A percentile compares a stretch with the other conserved stretches of the same genome.
phyloP scores from a whole-genome alignment of 78 protist species.

The Isochrysis galbana region DNA sequence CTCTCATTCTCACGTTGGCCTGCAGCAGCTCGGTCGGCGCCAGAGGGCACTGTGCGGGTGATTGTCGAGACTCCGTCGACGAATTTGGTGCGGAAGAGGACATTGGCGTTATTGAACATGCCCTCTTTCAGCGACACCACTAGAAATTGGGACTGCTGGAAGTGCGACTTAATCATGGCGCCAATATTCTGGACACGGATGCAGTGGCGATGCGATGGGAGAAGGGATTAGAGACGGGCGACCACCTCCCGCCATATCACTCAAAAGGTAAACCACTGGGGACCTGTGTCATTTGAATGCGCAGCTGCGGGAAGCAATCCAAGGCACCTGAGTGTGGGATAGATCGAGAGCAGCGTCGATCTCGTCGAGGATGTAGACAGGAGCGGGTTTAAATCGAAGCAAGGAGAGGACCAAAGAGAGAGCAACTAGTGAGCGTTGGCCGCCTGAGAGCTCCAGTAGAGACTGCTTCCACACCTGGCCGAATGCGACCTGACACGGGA shows the following conservation, averaged over 20 bases:
- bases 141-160: slow-evolving; percentile 71
- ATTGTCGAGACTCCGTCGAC: slow-evolving; percentile 77
- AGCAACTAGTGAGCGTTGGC: slow-evolving; percentile 92
- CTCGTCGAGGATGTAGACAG: slow-evolving; percentile 99
- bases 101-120: slow-evolving; percentile 85
- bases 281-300: too few species aligned
- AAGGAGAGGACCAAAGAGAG: slow-evolving; percentile 95
- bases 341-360: slow-evolving; percentile 99
- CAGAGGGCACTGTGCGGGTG: slow-evolving; percentile 35
- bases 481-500: slow-evolving; percentile 94
- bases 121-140: slow-evolving; percentile 82
- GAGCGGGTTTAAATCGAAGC: slow-evolving; percentile 98
- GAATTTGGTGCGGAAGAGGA: slow-evolving; percentile 84
- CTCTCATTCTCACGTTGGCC: too few species aligned
- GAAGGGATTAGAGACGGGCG: not conserved
- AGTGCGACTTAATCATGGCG: slow-evolving; percentile 53
- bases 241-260: not conserved
- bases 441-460: slow-evolving; percentile 90
- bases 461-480: slow-evolving; percentile 95
- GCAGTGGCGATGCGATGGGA: not conserved
- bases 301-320: too few species aligned
- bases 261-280: not conserved
- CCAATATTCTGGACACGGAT: slow-evolving; percentile 36
- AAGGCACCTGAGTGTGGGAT: slow-evolving; percentile 98
- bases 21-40: not conserved